Evolutionary conservation across 257 asterid species (phyloP), one percentile per base, ranked within the genome.

Genomic region (Schizonepeta tenuifolia): DNA sequence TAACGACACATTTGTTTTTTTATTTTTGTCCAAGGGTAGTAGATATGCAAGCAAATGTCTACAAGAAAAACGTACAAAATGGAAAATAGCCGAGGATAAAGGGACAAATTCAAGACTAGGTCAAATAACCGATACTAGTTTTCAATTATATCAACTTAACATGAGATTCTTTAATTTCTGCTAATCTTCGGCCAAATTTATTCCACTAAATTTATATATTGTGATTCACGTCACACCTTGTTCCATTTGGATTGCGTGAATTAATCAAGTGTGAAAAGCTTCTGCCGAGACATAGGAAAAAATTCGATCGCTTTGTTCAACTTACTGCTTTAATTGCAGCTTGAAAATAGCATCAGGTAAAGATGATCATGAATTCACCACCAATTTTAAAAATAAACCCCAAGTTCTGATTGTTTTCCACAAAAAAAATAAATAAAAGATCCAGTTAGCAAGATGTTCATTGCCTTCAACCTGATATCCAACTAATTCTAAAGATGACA

Each of bases 71-170:
- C 13, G 58, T 65, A 70, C 71, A 62, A 21, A 75, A 8, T 57
- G 20, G 78, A 68, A 74, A 20, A 53, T 38, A 43, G 75, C 26
- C 17, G 40, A 63, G 46, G 50, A 49, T 28, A 50, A 77, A 49
- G 68, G 74, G 83, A 81, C 81, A 77, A 77, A 13, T 31, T 31
- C 1, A 61, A 71, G 76, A 78, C 82, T 22, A 43, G 70, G 83
- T 82, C 85, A 79, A 62, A 36, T 5, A 41, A 17, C 6, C 50
- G 21, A 49, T 59, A 71, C n/a, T n/a, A n/a, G n/a, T n/a, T n/a
- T 71, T 72, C 26, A 49, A 58, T 74, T 15, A 20, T 67, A 35
- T 31, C 22, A 10, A 67, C 24, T 68, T 43, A 44, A 67, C 24
- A 61, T 43, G 44, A 36, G 28, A 65, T 60, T 56, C 41, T 56